Base-by-base conservation (phyloP, 345 rosid genomes). In the Eucalyptus cloeziana region DNA sequence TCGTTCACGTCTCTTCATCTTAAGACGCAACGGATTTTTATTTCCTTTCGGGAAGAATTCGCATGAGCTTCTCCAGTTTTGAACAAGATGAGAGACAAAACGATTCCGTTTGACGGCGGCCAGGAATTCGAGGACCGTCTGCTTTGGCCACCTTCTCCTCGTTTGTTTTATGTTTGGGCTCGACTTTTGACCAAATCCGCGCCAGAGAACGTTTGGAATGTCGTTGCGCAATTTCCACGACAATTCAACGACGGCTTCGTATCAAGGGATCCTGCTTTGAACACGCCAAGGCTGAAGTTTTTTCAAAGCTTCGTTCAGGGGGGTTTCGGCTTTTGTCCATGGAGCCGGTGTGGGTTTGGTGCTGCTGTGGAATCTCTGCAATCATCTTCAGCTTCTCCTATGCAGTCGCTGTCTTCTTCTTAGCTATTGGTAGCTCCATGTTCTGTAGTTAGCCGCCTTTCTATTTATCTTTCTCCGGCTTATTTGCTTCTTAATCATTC, bases 351-450 rank as follows among this genome's bases (percentile, higher is more conserved):
- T 60, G 88, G 85, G 87, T 87, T 80, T 51, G 76, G 54, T 80
- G 89, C 89, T 54, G 85, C 86, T 45, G 40, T 22, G 80, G 89
- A 49, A 87, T 87, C 91, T 91, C 80, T 31, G 88, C 88, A 15
- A 19, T 67, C 49, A 31, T 89, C 86, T 49, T 85, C 83, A 54
- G 64, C 45, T 85, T 93, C 87, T 76, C 88, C 47, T 91, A 76
- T 49, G 90, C 90, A 25, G 17, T 88, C 90, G 87, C 88, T 9
- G 52, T 87, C 12, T 83, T 87, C 49, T 49, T 91, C 51, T 92
- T 93, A 45, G 93, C 92, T 16, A 44, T 89, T 31, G 93, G 93
- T 92, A 76, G 40, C 89, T 91, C 37, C 31, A 85, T 56, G 52
- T 30, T 49, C 5, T n/a, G n/a, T 16, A 15, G 7, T 69, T 31